Percentiles rank a stretch among this genome's conserved stretches.
phyloP scores from a whole-genome alignment of 2,329 filamentous ascomycete species.

The Phialocephala subalpina region DNA sequence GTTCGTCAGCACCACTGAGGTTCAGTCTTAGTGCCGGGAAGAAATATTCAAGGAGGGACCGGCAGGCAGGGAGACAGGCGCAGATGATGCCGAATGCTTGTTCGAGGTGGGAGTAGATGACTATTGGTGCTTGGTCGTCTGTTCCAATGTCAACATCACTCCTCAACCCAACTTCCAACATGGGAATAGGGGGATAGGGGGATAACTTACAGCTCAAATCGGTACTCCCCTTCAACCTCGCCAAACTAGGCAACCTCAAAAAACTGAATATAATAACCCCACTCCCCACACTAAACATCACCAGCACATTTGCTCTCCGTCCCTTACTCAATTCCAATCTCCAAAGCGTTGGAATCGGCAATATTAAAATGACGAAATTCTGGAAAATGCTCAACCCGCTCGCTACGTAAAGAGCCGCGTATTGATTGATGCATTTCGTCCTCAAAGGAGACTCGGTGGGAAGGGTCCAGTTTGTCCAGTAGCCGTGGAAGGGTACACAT shows the following conservation, averaged over 20 bases:
- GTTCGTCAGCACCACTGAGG: not conserved
- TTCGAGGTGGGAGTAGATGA: slow-evolving; percentile 42
- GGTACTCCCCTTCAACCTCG: slow-evolving; percentile 6
- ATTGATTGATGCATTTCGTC: slow-evolving; percentile 63
- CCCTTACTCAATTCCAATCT: slow-evolving; percentile 68
- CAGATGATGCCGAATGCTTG: slow-evolving; percentile 51
- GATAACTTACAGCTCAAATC: slow-evolving; percentile 24
- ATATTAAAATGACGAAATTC: slow-evolving; percentile 68
- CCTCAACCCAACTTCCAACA: not conserved
- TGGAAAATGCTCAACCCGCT: slow-evolving; percentile 74
- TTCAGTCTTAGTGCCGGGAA: slow-evolving; percentile 37
- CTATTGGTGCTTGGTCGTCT: slow-evolving; percentile 32
- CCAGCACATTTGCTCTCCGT: slow-evolving; percentile 70
- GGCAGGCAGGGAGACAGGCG: slow-evolving; percentile 50
- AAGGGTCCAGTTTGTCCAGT: slow-evolving; percentile 30
- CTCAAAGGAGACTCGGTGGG: slow-evolving; percentile 9
- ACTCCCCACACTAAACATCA: slow-evolving; percentile 59
- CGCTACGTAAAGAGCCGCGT: slow-evolving; percentile 71
- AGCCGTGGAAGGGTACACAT: slow-evolving; percentile 22
- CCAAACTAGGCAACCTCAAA: slow-evolving; percentile 18
- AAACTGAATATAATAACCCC: slow-evolving; percentile 26
- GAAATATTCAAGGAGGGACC: slow-evolving; percentile 40
- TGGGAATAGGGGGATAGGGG: not conserved
- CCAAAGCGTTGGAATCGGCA: slow-evolving; percentile 70
- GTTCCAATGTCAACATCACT: not conserved